Evolutionary conservation across 208 protist genomes (phyloP).

Genomic region (Lotmaria passim): DNA sequence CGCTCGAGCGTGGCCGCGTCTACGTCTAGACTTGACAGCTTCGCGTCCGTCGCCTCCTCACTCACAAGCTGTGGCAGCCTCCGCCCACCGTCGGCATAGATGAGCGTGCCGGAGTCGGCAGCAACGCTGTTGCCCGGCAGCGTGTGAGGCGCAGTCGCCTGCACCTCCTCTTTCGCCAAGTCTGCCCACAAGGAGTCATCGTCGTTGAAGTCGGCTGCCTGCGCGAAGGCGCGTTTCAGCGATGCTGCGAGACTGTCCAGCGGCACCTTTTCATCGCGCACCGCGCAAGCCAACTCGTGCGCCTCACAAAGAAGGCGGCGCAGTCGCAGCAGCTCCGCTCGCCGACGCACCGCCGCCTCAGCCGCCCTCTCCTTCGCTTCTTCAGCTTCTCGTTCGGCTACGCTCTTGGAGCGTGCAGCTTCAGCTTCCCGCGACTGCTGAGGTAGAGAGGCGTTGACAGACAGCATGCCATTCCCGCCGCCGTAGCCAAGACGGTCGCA

Average conservation of each 20-base stretch:
- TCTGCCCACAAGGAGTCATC: background rate
- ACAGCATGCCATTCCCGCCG: background rate
- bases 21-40: background rate
- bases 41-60: background rate
- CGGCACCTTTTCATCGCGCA: background rate
- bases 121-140: background rate
- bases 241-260: constrained; percentile 14
- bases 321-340: constrained; percentile 4
- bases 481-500: constrained; percentile 1
- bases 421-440: background rate
- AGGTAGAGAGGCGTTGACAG: background rate
- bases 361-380: background rate
- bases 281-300: constrained; percentile 1
- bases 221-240: background rate
- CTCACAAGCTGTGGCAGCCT: background rate
- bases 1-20: constrained; percentile 21
- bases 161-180: too few species aligned
- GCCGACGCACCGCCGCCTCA: background rate
- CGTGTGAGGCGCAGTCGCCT: background rate
- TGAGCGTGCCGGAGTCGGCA: constrained; percentile 9
- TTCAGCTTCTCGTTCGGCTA: background rate
- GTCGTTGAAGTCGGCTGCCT: background rate
- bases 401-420: background rate
- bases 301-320: constrained; percentile 13
- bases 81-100: background rate